These are phyloP conservation scores for Populus hybrid DNA, from an alignment of 441 rosid species.

Conservation along the genomic window DNA sequence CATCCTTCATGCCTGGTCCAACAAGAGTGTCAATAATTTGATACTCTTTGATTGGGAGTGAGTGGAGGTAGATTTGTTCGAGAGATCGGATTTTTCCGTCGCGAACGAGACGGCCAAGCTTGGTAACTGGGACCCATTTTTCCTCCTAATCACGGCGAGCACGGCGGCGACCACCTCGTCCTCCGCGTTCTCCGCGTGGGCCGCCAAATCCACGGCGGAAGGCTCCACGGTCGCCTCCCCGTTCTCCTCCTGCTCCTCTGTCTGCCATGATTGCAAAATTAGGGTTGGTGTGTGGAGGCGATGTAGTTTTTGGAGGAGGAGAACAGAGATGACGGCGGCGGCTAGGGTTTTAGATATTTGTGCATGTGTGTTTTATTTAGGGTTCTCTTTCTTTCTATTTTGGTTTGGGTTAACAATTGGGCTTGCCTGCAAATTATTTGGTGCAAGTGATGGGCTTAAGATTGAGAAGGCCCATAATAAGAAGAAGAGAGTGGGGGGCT, in stretches of 20 bases:
- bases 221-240: conserved; percentile 30
- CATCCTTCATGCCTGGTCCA: conserved; percentile 75
- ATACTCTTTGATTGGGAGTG: conserved; percentile 82
- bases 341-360: background rate
- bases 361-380: too few relatives aligned
- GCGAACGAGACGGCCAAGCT: conserved; percentile 73
- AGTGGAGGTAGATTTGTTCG: conserved; percentile 86
- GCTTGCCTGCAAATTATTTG: too few relatives aligned
- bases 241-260: conserved; percentile 50
- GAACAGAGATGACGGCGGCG: background rate
- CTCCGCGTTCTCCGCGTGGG: conserved; percentile 40
- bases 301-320: too few relatives aligned
- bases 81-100: conserved; percentile 46
- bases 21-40: conserved; percentile 76
- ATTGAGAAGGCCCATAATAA: too few relatives aligned
- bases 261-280: conserved; percentile 43
- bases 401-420: too few relatives aligned
- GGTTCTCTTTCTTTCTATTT: too few relatives aligned
- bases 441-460: too few relatives aligned
- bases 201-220: conserved; percentile 56
- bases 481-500: too few relatives aligned
- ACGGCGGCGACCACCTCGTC: conserved; percentile 58
- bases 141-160: conserved; percentile 65
- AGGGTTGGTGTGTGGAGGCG: background rate
- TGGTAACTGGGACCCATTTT: conserved; percentile 83